A percentile compares a stretch with the other conserved stretches of the same genome.
Conservation (phyloP, 2,329 filamentous ascomycete species). For the Aplosporella prunicola region DNA sequence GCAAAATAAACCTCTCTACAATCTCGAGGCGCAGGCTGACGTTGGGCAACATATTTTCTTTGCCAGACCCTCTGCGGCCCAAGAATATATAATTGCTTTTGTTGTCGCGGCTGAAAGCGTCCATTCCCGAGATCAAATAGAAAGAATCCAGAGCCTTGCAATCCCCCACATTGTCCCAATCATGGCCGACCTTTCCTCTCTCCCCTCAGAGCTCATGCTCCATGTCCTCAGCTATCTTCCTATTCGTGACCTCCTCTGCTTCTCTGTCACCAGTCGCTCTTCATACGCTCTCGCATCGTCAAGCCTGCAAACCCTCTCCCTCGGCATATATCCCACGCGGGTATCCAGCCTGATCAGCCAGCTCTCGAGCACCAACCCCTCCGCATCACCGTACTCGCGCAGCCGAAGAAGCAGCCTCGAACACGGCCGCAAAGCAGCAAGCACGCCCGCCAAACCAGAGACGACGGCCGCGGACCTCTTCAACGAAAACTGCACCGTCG, state of each 20-base stretch:
- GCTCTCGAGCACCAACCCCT: slow-evolving; percentile 27
- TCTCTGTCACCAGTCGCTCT: slow-evolving; percentile 23
- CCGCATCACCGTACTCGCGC: slow-evolving; percentile 8
- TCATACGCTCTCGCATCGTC: slow-evolving; percentile 21
- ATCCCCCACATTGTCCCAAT: background rate
- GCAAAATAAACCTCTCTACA: too few species aligned
- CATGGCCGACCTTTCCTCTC: slow-evolving; percentile 8
- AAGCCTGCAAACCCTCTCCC: slow-evolving; percentile 61
- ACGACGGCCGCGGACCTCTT: background rate
- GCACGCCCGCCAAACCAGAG: too few species aligned
- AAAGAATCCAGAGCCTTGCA: background rate
- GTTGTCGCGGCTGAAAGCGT: too few species aligned
- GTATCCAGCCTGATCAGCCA: slow-evolving; percentile 66
- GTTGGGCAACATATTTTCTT: too few species aligned
- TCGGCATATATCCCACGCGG: slow-evolving; percentile 64
- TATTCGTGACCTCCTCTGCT: slow-evolving; percentile 23
- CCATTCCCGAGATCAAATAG: too few species aligned
- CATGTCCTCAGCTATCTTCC: slow-evolving; percentile 25
- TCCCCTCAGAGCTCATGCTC: slow-evolving; percentile 26
- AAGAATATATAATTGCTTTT: too few species aligned
- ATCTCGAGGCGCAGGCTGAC: too few species aligned
- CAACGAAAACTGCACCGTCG: slow-evolving; percentile 3
- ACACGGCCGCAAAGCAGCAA: too few species aligned
- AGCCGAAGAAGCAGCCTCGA: slow-evolving; percentile 3
- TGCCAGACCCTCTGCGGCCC: too few species aligned